Evolutionary conservation across 2,329 filamentous ascomycete genomes (phyloP).

Genomic region (Cercospora berteroae): DNA sequence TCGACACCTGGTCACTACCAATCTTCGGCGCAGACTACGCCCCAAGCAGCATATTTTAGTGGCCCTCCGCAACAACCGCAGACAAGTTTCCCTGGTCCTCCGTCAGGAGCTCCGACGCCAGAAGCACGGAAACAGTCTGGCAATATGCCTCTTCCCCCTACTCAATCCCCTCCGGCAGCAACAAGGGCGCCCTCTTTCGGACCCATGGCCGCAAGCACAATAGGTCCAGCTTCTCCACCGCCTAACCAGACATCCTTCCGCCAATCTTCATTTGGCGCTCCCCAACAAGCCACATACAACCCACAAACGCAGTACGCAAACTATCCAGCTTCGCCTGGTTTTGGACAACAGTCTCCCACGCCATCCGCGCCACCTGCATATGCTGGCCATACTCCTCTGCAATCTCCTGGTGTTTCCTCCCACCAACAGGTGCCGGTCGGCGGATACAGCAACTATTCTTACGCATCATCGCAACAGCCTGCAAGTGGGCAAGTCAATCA

Average conservation of each 20-base stretch:
- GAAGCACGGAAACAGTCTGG: constrained; percentile 20
- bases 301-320: constrained; percentile 29
- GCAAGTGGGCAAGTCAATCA: constrained; percentile 21
- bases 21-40: constrained; percentile 30
- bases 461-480: constrained; percentile 38
- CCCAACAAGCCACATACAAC: constrained; percentile 41
- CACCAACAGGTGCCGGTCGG: constrained; percentile 28
- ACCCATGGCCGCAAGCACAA: constrained; percentile 26
- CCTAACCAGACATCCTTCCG: constrained; percentile 38
- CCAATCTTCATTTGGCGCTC: constrained; percentile 28
- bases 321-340: constrained; percentile 29
- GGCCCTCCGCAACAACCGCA: constrained; percentile 39
- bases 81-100: constrained; percentile 22
- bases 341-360: constrained; percentile 33
- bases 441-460: constrained; percentile 58
- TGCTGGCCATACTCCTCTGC: constrained; percentile 38
- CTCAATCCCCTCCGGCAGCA: constrained; percentile 22
- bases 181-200: constrained; percentile 27
- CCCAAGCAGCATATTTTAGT: constrained; percentile 41
- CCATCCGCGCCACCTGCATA: constrained; percentile 37
- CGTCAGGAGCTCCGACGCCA: constrained; percentile 18
- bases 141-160: constrained; percentile 28
- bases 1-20: constrained; percentile 26
- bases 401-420: constrained; percentile 41
- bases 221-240: constrained; percentile 27